Evolutionary conservation across 2,329 filamentous ascomycete species (phyloP), one percentile per base, ranked within the genome.

Genomic region (Diaporthe citrichinensis): DNA sequence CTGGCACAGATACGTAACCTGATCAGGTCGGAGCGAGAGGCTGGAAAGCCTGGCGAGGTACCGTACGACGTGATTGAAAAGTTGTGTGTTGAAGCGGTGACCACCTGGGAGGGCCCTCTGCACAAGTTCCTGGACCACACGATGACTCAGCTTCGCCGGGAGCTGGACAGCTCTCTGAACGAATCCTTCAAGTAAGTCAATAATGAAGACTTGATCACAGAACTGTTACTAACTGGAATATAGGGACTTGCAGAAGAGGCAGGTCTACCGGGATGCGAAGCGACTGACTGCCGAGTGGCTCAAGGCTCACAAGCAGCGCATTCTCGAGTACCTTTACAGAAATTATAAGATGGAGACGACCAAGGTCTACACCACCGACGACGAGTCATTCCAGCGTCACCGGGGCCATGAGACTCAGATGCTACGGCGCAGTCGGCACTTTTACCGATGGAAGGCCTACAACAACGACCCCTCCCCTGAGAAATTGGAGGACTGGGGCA

Each of bases 31-130:
- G 90, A 90, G 17, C 89, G 88, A 36, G 86, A 86, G 25, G 88
- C 90, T 0, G 91, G 92, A 0, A 86, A 92, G 78, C 91, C 91
- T 0, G 88, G 89, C 9, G 86, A 91, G 0, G 88, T 91, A 0
- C 89, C 92, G 0, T 87, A 90, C 0, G 89, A 90, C 51, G 91
- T 93, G 0, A 91, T 92, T 31, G 88, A 92, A 39, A 85, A 86
- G 0, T 85, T 94, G 23, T 91, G 90, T 61, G 84, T 87, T 23
- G 83, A 89, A n/a, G 88, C 89, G 0, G 88, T 94, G 1, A 80
- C 82, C 10, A 88, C 90, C 1, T 94, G 93, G 93, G 80, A 86
- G 1, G 79, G 79, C 0, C 91, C 91, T 0, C 85, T 92, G 62
- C 80, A 86, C 0, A 84, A 79, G 0, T 90, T 91, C 61, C 81